Evolutionary conservation across 257 asterid species (phyloP).

Genomic region (Catharanthus roseus): DNA sequence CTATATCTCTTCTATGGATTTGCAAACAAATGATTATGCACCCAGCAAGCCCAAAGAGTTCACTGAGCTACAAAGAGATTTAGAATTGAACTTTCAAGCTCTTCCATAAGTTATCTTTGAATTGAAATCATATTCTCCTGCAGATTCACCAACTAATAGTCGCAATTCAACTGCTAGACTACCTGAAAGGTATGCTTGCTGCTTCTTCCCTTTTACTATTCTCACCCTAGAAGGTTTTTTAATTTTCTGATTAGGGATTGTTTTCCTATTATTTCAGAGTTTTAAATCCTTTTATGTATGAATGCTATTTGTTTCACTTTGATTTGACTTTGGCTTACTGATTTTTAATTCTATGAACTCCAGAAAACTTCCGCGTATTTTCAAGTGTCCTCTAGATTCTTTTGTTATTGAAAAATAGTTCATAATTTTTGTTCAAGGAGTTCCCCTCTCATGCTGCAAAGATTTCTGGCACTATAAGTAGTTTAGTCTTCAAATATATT

Average conservation of each 20-base stretch:
- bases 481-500: background rate
- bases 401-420: background rate
- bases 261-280: background rate
- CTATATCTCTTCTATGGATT: background rate
- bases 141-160: constrained; percentile 60
- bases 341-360: constrained; percentile 1
- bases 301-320: background rate
- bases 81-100: background rate
- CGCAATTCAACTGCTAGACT: constrained; percentile 82
- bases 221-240: background rate
- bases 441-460: background rate
- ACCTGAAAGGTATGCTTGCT: constrained; percentile 71
- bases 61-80: background rate
- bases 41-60: background rate
- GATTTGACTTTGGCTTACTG: background rate
- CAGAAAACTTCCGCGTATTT: background rate
- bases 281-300: background rate
- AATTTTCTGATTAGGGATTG: background rate
- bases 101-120: background rate
- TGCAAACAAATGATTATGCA: background rate
- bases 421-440: background rate
- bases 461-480: background rate
- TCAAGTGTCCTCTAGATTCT: background rate
- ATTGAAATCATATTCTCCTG: constrained; percentile 21
- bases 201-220: background rate